Conservation (phyloP, 257 asterid species). For the Nicotiana sylvestris region DNA sequence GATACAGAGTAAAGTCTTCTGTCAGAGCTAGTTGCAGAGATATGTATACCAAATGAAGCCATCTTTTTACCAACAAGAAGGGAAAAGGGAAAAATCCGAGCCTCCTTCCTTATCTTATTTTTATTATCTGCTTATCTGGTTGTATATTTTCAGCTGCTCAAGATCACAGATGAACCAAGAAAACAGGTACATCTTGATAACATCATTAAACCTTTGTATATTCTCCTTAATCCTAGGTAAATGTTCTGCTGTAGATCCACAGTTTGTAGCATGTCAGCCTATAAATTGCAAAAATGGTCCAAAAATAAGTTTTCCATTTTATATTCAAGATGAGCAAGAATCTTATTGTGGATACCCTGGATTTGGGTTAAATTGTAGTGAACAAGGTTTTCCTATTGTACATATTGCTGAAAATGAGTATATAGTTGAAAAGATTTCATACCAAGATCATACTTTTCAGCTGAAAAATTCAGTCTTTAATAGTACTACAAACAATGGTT, state of each 20-base stretch:
- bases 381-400: constrained; percentile 26
- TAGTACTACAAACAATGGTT: not conserved
- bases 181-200: not conserved
- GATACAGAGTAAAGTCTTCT: too few species aligned
- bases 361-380: constrained; percentile 32
- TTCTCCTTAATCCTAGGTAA: constrained; percentile 22
- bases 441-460: constrained; percentile 17
- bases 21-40: too few species aligned
- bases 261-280: constrained; percentile 41
- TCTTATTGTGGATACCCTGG: constrained; percentile 45
- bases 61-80: too few species aligned
- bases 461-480: constrained; percentile 24
- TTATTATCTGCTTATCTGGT: too few species aligned
- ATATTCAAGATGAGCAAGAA: constrained; percentile 25
- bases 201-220: constrained; percentile 16
- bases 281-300: constrained; percentile 35
- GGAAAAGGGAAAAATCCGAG: too few species aligned
- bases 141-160: not conserved
- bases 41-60: too few species aligned
- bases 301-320: constrained; percentile 51
- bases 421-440: constrained; percentile 30
- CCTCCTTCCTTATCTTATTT: too few species aligned
- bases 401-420: constrained; percentile 21
- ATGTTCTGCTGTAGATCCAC: constrained; percentile 30
- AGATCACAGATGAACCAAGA: constrained; percentile 25